These are phyloP conservation scores for Phytophthora megakarya DNA, from an alignment of 352 stramenopile genomes.

Conservation along the genomic window DNA sequence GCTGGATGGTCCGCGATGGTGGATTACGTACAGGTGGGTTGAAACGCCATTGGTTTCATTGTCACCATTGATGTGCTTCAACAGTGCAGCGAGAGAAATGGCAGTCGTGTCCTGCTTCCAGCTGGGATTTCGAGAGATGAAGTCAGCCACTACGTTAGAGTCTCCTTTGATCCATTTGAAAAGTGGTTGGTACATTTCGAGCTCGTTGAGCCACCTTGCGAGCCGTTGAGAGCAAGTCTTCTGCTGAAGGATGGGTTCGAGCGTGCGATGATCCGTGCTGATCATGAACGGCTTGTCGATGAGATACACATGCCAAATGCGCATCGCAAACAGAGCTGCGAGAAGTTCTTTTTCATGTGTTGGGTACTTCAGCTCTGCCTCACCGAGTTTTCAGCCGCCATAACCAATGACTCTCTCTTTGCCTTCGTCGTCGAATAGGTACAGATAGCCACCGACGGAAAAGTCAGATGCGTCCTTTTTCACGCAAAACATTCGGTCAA, in stretches of 20 bases:
- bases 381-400: not conserved
- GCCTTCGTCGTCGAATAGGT: not conserved
- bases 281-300: conserved; percentile 1
- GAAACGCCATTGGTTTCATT: not conserved
- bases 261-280: not conserved
- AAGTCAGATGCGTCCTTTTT: conserved; percentile 2
- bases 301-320: not conserved
- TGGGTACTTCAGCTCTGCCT: not conserved
- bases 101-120: not conserved
- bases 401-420: not conserved
- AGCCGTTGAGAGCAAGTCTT: not conserved
- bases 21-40: not conserved
- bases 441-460: conserved; percentile 11
- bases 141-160: not conserved
- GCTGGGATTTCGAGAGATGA: not conserved
- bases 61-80: not conserved
- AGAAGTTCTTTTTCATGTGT: conserved; percentile 12
- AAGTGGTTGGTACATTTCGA: not conserved
- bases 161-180: not conserved
- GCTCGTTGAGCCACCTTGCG: not conserved
- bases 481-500: not conserved
- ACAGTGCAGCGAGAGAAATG: not conserved
- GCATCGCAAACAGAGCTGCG: not conserved
- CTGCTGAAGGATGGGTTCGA: not conserved
- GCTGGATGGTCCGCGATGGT: not conserved